phyloP scores from a whole-genome alignment of 495 filamentous ascomycete genomes.

The Aspergillus wentii region DNA sequence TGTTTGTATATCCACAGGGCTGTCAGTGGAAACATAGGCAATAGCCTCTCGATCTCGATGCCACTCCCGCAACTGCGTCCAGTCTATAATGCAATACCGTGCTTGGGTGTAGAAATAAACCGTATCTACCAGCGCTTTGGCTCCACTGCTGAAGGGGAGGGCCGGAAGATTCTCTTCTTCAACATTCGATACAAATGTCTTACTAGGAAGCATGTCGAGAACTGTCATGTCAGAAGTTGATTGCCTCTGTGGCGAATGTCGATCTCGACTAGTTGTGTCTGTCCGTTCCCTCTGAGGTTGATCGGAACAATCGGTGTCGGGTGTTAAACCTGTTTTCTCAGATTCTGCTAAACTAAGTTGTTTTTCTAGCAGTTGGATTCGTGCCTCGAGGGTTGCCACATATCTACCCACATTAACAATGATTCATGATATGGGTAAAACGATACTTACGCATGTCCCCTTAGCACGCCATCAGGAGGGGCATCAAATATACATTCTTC shows the following conservation, averaged over 20 bases:
- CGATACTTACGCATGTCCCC: constrained; percentile 6
- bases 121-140: constrained; percentile 6
- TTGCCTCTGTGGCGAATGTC: background rate
- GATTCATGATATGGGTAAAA: background rate
- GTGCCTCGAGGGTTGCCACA: constrained; percentile 9
- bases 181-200: background rate
- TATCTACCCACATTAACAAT: constrained; percentile 2
- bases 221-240: background rate
- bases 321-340: background rate
- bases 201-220: constrained; percentile 1
- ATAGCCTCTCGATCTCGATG: constrained; percentile 2
- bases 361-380: constrained; percentile 3
- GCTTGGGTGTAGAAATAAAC: constrained; percentile 11
- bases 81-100: constrained; percentile 10
- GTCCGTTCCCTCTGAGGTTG: background rate
- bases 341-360: background rate
- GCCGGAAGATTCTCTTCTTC: constrained; percentile 1
- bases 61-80: constrained; percentile 7
- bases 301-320: background rate
- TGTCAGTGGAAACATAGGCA: constrained; percentile 1
- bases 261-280: background rate
- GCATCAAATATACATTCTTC: constrained; percentile 10
- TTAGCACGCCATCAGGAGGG: constrained; percentile 8
- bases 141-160: constrained; percentile 4
- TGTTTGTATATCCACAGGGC: constrained; percentile 3